Conservation (phyloP, 352 stramenopile species). For the Blastocystis sp. region DNA sequence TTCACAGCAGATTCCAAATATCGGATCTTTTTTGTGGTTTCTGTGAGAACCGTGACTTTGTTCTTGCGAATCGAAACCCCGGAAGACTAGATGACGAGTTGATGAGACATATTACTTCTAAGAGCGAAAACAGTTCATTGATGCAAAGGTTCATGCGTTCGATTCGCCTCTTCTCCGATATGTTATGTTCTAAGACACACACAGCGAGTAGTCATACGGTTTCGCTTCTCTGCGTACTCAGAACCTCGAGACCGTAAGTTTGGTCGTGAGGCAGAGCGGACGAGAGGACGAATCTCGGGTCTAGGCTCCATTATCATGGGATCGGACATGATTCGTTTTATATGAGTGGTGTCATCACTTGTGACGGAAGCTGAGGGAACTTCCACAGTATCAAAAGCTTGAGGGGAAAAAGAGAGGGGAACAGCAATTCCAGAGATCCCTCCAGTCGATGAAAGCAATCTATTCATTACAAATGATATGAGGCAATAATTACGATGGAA, state of each 20-base stretch:
- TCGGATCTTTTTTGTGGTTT: constrained; percentile 57
- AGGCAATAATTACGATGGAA: background rate
- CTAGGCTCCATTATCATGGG: background rate
- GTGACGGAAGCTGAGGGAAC: too few relatives aligned
- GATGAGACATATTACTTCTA: background rate
- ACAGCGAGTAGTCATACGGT: background rate
- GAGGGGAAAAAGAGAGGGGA: background rate
- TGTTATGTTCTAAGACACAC: constrained; percentile 57
- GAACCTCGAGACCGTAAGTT: background rate
- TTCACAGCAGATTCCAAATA: constrained; percentile 51
- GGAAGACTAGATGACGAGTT: background rate
- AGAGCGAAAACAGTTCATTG: constrained; percentile 47
- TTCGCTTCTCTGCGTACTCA: background rate
- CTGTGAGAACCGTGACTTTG: constrained; percentile 54
- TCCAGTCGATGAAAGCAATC: background rate
- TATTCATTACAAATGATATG: background rate
- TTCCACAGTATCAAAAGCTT: background rate
- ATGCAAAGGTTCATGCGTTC: constrained; percentile 59
- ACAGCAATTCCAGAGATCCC: background rate
- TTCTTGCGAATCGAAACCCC: constrained; percentile 60
- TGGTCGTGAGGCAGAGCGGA: background rate
- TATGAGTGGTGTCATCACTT: background rate
- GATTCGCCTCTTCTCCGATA: constrained; percentile 60
- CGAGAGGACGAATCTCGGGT: background rate
- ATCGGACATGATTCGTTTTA: background rate